A percentile compares a stretch with the other conserved stretches of the same genome.
These are phyloP conservation scores for Rhodotorula sp. DNA, from an alignment of 1,284 basidiomycete genomes.

Conservation along the genomic window DNA sequence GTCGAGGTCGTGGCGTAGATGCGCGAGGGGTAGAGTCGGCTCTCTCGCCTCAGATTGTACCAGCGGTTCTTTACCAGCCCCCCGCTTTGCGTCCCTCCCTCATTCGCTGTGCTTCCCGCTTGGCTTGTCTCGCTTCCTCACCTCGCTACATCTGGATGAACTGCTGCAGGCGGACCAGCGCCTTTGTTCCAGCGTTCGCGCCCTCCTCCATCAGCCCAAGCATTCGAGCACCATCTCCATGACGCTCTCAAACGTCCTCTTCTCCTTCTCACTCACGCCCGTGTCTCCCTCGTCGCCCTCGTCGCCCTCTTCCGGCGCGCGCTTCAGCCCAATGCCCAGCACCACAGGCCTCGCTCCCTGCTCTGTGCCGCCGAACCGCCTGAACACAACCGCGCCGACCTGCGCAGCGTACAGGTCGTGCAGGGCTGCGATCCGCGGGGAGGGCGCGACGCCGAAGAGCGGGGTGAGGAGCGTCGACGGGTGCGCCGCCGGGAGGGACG, in stretches of 20 bases:
- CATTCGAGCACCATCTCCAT: constrained; percentile 33
- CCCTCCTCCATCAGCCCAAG: background rate
- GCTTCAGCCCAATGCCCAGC: constrained; percentile 34
- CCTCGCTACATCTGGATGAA: too few relatives aligned
- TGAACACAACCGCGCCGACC: constrained; percentile 75
- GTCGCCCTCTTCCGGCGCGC: background rate
- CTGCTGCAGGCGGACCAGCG: background rate
- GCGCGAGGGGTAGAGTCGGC: too few relatives aligned
- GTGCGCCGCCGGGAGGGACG: constrained; percentile 66
- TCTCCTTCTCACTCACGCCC: constrained; percentile 11
- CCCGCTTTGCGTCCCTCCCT: too few relatives aligned
- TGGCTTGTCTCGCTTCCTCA: too few relatives aligned
- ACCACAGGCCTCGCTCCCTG: constrained; percentile 25
- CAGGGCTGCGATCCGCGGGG: constrained; percentile 66
- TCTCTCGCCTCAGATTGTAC: background rate
- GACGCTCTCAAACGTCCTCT: constrained; percentile 28
- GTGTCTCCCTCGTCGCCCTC: constrained; percentile 3
- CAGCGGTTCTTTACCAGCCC: background rate
- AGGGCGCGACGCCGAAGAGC: constrained; percentile 67
- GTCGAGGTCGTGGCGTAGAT: constrained; percentile 1
- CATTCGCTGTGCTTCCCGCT: too few relatives aligned
- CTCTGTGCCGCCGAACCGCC: background rate
- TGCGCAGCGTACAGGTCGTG: constrained; percentile 82
- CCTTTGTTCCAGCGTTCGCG: background rate
- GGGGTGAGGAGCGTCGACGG: constrained; percentile 71